A percentile compares a stretch with the other conserved stretches of the same genome.
phyloP scores from a whole-genome alignment of 148 eudicot species.

The Fallopia convolvulus region DNA sequence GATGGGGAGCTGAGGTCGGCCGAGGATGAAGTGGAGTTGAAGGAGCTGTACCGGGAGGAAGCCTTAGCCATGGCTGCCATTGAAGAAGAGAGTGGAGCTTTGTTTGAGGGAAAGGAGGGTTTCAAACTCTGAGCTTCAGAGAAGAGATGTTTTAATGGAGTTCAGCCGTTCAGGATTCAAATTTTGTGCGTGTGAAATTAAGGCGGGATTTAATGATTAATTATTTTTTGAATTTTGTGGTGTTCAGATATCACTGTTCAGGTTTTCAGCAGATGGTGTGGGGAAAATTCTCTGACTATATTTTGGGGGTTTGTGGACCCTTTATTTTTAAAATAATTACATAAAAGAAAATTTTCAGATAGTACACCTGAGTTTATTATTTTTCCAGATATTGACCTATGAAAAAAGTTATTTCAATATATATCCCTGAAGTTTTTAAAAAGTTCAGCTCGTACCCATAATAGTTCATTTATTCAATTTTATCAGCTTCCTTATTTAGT shows the following conservation, averaged over 20 bases:
- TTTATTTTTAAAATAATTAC: not conserved
- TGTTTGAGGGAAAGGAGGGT: not conserved
- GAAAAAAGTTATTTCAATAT: too few species aligned
- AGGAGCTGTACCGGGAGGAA: constrained; percentile 52
- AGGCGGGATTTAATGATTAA: constrained; percentile 5
- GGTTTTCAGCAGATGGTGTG: not conserved
- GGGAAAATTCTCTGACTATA: not conserved
- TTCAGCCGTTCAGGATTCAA: not conserved
- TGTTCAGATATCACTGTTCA: not conserved
- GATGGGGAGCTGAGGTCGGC: constrained; percentile 21
- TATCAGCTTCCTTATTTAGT: too few species aligned
- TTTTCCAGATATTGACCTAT: too few species aligned
- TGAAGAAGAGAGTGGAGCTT: not conserved
- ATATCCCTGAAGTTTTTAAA: too few species aligned
- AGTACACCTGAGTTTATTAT: too few species aligned
- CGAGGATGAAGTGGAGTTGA: constrained; percentile 39
- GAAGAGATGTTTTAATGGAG: not conserved
- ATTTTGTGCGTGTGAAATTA: not conserved
- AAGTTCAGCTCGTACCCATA: too few species aligned
- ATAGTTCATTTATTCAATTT: too few species aligned
- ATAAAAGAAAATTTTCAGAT: too few species aligned
- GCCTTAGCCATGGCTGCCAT: constrained; percentile 20
- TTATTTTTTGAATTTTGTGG: not conserved
- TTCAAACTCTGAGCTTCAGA: not conserved
- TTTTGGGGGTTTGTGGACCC: not conserved